Evolutionary conservation across 345 rosid species (phyloP), one percentile per base, ranked within the genome.

Genomic region (Gossypium bickii): DNA sequence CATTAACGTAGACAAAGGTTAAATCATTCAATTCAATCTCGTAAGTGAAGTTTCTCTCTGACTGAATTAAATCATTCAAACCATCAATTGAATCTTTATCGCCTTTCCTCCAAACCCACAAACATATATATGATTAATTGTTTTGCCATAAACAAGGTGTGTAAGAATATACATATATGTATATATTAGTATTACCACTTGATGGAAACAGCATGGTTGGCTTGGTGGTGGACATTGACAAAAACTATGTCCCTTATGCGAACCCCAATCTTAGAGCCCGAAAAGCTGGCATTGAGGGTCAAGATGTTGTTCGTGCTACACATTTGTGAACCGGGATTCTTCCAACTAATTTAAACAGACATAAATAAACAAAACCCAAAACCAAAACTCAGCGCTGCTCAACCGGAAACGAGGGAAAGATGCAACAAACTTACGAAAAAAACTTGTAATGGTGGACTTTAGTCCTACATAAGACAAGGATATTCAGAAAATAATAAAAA

Each of bases 171-270:
- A 58, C 1, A 10, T 57, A 20, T 24, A 24, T 12, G 11, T 10
- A 9, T 57, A 58, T 8, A 10, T 3, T 34, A 34, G 41, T 34
- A 34, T 34, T 65, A 87, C 91, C 91, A 87, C 7, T 82, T 85
- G 72, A 87, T 82, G 10, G 91, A 86, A 34, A 89, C 74, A 8
- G 82, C 83, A 67, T 82, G 73, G 1, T 25, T 57, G 44, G 85
- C 88, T 2, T 86, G 74, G 73, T 87, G 87, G 72, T 82, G 73
- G 70, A 89, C 88, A 12, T 77, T 83, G 18, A 89, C 83, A n/a
- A 57, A 73, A 49, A 85, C 67, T 2, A 70, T 84, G 63, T 89
- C 87, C 10, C 89, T 88, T 77, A 70, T 83, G 17, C 69, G 65
- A 27, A 77, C 89, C 27, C 74, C 75, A 16, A 87, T 74, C 12